Evolutionary conservation across 345 rosid genomes (phyloP), one percentile per base, ranked within the genome.

Genomic region (Sisymbrium altissimum): DNA sequence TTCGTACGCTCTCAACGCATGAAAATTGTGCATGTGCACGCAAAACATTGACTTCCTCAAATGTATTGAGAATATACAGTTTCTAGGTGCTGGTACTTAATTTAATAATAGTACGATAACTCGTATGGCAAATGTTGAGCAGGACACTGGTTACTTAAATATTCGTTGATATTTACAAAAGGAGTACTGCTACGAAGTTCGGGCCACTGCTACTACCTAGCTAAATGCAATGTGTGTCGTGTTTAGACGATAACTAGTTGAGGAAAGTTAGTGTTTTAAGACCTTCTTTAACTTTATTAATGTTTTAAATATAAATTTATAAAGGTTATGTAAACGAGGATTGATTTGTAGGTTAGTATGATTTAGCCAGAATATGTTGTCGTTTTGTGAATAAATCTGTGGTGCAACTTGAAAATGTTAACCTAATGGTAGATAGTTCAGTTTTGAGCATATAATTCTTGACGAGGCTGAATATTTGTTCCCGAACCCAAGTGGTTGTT

Each of bases 11-110:
- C 48, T 55, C 38, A 40, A 21, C 73, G 60, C 68, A 75, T 68
- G 68, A 50, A 49, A 75, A 40, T 75, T 59, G 62, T 68, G 73
- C 73, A 60, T 75, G 15, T 73, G 67, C 79, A 50, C 72, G 66
- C 78, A 73, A 64, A 73, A 58, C 72, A 55, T 35, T 55, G 76
- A 35, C 49, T 71, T 50, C 50, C 39, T 45, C 48, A 66, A 55
- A 35, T 39, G 32, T 45, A 27, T 57, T 64, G 54, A 71, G 43
- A 50, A 62, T 39, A 61, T 25, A 17, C 67, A 71, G 59, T 60
- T 70, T 59, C 38, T 36, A 36, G 66, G 74, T 41, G 44, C 63
- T 62, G 21, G 44, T 72, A 41, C 62, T 53, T 27, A 33, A 38
- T 49, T 53, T 19, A 39, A 10, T 32, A 52, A 63, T 63, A 9